Evolutionary conservation across 352 stramenopile species (phyloP).

Genomic region (Phytophthora pluvialis): DNA sequence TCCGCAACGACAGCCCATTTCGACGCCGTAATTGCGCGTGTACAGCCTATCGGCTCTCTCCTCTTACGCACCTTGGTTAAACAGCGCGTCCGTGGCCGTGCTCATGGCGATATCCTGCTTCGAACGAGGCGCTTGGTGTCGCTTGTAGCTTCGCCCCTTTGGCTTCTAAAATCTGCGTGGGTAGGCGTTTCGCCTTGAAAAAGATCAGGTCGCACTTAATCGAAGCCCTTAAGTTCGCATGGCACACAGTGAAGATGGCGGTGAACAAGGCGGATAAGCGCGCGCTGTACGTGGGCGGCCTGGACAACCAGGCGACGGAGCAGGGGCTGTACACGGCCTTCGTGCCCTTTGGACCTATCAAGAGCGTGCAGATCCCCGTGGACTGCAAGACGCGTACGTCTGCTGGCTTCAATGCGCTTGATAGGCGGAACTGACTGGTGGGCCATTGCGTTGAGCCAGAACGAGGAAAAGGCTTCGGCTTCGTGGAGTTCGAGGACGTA

Average conservation of each 20-base stretch:
- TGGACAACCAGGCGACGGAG: constrained; percentile 90
- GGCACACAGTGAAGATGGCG: constrained; percentile 14
- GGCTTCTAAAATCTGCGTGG: constrained; percentile 20
- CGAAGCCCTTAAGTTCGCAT: constrained; percentile 1
- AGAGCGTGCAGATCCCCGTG: constrained; percentile 77
- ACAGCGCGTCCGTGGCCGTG: constrained; percentile 79
- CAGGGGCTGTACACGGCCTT: constrained; percentile 88
- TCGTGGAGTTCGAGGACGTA: constrained; percentile 94
- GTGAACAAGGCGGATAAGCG: constrained; percentile 65
- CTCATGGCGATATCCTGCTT: constrained; percentile 62
- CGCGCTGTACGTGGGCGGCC: constrained; percentile 90
- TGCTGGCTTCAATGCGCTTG: neutral
- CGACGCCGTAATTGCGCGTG: neutral
- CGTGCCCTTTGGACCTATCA: constrained; percentile 84
- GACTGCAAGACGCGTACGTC: constrained; percentile 77
- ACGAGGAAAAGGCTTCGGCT: constrained; percentile 92
- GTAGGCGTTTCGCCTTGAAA: constrained; percentile 25
- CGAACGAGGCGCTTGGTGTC: constrained; percentile 13
- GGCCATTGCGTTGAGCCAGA: constrained; percentile 41
- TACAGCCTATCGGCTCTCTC: neutral
- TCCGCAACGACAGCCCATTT: constrained; percentile 5
- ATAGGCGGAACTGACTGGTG: constrained; percentile 5
- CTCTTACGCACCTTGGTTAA: constrained; percentile 77
- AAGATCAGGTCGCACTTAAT: constrained; percentile 39
- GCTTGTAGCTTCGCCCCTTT: constrained; percentile 18